Base-by-base conservation (phyloP, 257 asterid genomes). In the Salvia hispanica region DNA sequence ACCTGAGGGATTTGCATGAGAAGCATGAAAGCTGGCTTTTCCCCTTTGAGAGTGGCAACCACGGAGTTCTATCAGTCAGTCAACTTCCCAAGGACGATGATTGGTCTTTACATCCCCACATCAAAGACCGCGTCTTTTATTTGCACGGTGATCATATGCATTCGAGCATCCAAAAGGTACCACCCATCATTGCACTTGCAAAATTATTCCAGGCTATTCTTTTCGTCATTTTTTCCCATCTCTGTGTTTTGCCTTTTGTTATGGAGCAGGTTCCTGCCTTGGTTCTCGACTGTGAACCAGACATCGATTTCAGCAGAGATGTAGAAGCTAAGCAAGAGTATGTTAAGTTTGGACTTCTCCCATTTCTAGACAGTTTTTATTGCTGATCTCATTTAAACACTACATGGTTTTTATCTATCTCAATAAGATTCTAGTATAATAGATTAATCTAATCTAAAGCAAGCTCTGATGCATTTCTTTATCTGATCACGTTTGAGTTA, bases 21-120 rank as follows among this genome's bases (percentile, higher is more conserved):
- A 93, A 90, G 80, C 99, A 90, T 25, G 99, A 93, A 48, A 93
- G 95, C 79, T 93, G 99, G 99, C 99, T 90, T 77, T 87, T 93
- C 74, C 99, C 96, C 0, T 88, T 78, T 50, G 67, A 93, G 65
- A 82, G 85, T 78, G 95, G 90, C 67, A 90, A 86, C 72, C 98
- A 88, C 52, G 97, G 94, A 64, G 83, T 85, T 15, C 71, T 93
- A 14, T 93, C 97, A 14, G 93, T 90, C 45, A 86, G 83, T 34
- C 76, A 88, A 76, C 78, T 75, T 34, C 85, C 97, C n/a, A 75
- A 79, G 50, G 76, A 69, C 37, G 70, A 69, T 11, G 96, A 90
- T 77, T 74, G 84, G 76, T 72, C 85, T 45, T 74, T 83, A 65
- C 88, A 80, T 63, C 90, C 98, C 37, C 82, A 85, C 62, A 93